phyloP scores from a whole-genome alignment of 768 basidiomycete species.

The Paxillus involutus region DNA sequence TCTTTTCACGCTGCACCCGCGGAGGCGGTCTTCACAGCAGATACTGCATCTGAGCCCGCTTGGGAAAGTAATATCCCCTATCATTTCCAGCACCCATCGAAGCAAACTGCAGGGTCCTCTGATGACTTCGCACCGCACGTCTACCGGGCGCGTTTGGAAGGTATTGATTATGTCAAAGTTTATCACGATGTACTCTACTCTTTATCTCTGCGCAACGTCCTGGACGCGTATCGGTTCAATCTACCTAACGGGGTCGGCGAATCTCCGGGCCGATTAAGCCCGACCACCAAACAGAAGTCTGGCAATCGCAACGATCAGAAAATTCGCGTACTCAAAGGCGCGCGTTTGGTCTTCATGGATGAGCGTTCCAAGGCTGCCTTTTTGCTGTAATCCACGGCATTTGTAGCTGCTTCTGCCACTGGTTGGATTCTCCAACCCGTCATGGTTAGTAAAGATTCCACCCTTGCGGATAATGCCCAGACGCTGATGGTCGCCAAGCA shows the following conservation, averaged over 20 bases:
- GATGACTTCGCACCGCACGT: slow-evolving; percentile 14
- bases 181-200: slow-evolving; percentile 54
- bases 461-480: slow-evolving; percentile 11
- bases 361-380: slow-evolving; percentile 44
- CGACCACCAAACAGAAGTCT: background rate
- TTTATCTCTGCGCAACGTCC: slow-evolving; percentile 46
- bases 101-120: slow-evolving; percentile 2
- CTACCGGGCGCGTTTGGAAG: slow-evolving; percentile 24
- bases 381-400: slow-evolving; percentile 33
- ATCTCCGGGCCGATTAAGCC: slow-evolving; percentile 19
- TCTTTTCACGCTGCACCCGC: slow-evolving; percentile 42
- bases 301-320: slow-evolving; percentile 31
- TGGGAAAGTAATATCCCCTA: slow-evolving; percentile 27
- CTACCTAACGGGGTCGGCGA: slow-evolving; percentile 2
- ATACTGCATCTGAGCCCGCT: slow-evolving; percentile 18
- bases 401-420: slow-evolving; percentile 3
- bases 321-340: slow-evolving; percentile 46
- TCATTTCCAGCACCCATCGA: slow-evolving; percentile 16
- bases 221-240: slow-evolving; percentile 50
- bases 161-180: slow-evolving; percentile 54
- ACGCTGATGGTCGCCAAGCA: slow-evolving; percentile 7
- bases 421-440: slow-evolving; percentile 20
- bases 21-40: slow-evolving; percentile 6
- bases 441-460: slow-evolving; percentile 14
- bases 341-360: slow-evolving; percentile 49